Percentiles rank a stretch among this genome's conserved stretches.
phyloP scores from a whole-genome alignment of 2,329 filamentous ascomycete species.

The Aureobasidium sp. region DNA sequence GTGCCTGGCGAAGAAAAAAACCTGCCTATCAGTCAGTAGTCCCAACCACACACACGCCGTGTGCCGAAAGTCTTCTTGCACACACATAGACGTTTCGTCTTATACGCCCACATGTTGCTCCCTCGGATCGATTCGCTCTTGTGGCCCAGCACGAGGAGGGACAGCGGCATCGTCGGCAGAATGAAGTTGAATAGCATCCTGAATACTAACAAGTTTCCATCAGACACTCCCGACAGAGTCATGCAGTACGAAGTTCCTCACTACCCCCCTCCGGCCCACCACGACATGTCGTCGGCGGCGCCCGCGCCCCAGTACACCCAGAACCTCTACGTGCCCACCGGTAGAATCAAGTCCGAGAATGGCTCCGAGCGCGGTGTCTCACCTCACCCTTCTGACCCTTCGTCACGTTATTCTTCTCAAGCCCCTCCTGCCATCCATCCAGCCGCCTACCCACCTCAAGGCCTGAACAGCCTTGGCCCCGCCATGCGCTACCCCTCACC shows the following conservation, averaged over 20 bases:
- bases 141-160: conserved; percentile 29
- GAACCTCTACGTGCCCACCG: conserved; percentile 43
- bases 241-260: conserved; percentile 35
- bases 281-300: conserved; percentile 20
- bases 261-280: conserved; percentile 24
- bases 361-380: conserved; percentile 53
- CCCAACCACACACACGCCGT: conserved; percentile 10
- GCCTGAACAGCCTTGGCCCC: conserved; percentile 44
- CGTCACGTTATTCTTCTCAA: conserved; percentile 52
- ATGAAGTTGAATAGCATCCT: conserved; percentile 32
- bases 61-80: conserved; percentile 11
- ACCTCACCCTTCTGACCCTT: conserved; percentile 49
- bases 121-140: conserved; percentile 19
- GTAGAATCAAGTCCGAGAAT: conserved; percentile 51
- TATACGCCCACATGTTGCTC: conserved; percentile 18
- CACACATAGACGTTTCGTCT: neutral
- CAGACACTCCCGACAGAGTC: conserved; percentile 28
- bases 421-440: conserved; percentile 46
- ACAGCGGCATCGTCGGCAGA: conserved; percentile 27
- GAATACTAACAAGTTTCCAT: conserved; percentile 32
- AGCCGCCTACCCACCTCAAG: conserved; percentile 34
- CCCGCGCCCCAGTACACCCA: conserved; percentile 25
- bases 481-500: conserved; percentile 50
- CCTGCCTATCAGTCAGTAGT: conserved; percentile 16
- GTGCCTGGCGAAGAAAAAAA: conserved; percentile 6